Base-by-base conservation (phyloP, 768 basidiomycete genomes). In the Saitozyma sp. region DNA sequence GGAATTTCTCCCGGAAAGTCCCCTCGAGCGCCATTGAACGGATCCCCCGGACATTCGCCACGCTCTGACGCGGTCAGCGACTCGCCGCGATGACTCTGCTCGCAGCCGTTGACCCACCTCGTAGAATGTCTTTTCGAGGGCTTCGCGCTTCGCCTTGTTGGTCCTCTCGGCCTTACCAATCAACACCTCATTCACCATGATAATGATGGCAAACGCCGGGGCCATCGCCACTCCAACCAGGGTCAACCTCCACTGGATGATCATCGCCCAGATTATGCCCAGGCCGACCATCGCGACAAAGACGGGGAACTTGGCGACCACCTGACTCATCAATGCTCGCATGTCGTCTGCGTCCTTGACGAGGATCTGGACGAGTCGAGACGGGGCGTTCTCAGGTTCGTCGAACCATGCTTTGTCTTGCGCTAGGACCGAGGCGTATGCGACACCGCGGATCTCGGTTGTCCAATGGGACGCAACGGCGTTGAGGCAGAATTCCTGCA, bases 391-490 rank as follows among this genome's bases (percentile, higher is more conserved):
- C 49, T 84, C 81, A 6, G 83, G 80, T 62, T 82, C 80, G 75
- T 97, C 94, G 78, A 95, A 97, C 86, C 88, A 99, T 40, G 83
- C 76, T 79, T 89, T 91, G 78, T 96, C 91, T 78, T 95, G 93
- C 13, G 79, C 72, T 45, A 98, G 80, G 13, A 97, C 82, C 40
- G 81, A 84, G 5, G 70, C 70, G 71, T 88, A 87, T 2, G 85
- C 86, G 0, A 61, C 65, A 13, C 82, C 78, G 19, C 96, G 86
- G 38, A 96, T 74, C 17, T 73, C 69, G 5, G 85, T 86, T 20
- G 89, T 85, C 94, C 94, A 98, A 2, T 79, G 77, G 78, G 89
- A 86, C 0, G 85, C 89, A 3, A 84, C 81, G 2, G 82, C 83
- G 80, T 95, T 91, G 84, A 97, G 88, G 56, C 89, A 67, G 78